Conservation (phyloP, 441 rosid species). For the Gossypium aridum region DNA sequence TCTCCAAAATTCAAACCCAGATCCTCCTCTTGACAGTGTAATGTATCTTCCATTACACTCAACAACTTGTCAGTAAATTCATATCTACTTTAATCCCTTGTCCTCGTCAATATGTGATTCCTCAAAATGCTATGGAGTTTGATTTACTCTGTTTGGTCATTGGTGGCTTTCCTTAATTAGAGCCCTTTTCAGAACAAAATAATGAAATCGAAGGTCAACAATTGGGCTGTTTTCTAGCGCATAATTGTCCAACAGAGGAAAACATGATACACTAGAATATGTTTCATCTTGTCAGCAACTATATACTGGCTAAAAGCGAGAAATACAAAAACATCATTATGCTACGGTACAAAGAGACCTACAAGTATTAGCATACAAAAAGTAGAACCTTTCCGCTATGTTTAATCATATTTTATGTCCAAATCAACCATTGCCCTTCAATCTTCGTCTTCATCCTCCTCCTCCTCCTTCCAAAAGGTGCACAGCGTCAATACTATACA, state of each 20-base stretch:
- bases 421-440: slow-evolving; percentile 20
- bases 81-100: too few species aligned
- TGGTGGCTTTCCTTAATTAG: too few species aligned
- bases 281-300: background rate
- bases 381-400: slow-evolving; percentile 14
- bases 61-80: too few species aligned
- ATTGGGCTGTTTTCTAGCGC: background rate
- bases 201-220: background rate
- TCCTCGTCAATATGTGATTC: too few species aligned
- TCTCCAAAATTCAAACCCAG: too few species aligned
- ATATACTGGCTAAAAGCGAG: background rate
- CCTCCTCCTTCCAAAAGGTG: slow-evolving; percentile 31
- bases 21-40: too few species aligned
- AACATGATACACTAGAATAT: background rate
- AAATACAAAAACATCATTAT: background rate
- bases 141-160: too few species aligned
- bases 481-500: background rate
- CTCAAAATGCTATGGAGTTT: too few species aligned
- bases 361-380: slow-evolving; percentile 15
- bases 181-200: too few species aligned
- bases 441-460: slow-evolving; percentile 23
- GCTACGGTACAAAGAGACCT: background rate
- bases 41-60: too few species aligned
- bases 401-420: slow-evolving; percentile 13
- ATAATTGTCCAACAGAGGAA: background rate